Conservation (phyloP, 2,329 filamentous ascomycete species). For the Fusarium nanum region DNA sequence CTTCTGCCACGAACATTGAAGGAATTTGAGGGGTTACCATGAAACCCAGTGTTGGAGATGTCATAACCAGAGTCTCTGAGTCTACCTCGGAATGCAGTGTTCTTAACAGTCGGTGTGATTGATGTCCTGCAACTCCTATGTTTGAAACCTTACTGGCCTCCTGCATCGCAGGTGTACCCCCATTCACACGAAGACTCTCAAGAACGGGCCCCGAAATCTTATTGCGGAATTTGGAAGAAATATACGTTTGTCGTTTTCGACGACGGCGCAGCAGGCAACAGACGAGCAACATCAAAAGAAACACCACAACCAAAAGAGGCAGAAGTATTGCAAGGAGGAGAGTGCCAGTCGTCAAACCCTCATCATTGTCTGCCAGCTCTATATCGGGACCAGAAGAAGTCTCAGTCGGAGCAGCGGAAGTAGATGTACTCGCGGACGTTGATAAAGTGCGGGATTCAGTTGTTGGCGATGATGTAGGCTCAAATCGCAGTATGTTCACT, state of each 20-base stretch:
- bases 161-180: conserved; percentile 41
- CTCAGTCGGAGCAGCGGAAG: conserved; percentile 38
- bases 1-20: conserved; percentile 41
- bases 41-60: conserved; percentile 47
- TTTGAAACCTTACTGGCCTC: conserved; percentile 36
- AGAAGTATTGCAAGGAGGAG: conserved; percentile 60
- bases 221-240: conserved; percentile 47
- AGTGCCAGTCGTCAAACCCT: conserved; percentile 48
- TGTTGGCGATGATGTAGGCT: conserved; percentile 36
- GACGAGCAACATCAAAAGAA: conserved; percentile 50
- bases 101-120: conserved; percentile 28
- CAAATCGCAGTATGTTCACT: conserved; percentile 51
- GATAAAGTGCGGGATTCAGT: conserved; percentile 27
- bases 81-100: conserved; percentile 42
- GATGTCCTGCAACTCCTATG: conserved; percentile 11
- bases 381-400: conserved; percentile 29
- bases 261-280: conserved; percentile 52
- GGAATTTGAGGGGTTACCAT: conserved; percentile 43
- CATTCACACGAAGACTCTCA: conserved; percentile 46
- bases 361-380: conserved; percentile 24
- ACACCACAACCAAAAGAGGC: conserved; percentile 53
- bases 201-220: conserved; percentile 52
- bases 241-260: conserved; percentile 45
- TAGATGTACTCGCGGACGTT: conserved; percentile 34
- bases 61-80: conserved; percentile 41